Evolutionary conservation across 441 rosid genomes (phyloP).

Genomic region (Euphorbia corollata): DNA sequence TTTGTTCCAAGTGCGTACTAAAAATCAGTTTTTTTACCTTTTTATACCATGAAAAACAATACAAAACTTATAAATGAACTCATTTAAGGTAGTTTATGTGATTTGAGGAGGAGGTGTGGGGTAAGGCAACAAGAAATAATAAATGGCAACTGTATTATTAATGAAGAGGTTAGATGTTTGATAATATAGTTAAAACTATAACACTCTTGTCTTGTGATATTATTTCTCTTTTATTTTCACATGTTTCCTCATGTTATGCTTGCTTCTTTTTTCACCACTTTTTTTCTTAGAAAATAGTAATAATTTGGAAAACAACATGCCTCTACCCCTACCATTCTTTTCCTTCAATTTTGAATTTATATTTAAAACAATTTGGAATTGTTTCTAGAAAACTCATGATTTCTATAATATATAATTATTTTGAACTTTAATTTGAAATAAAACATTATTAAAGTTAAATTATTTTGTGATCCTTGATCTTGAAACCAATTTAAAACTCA

Average conservation of each 20-base stretch:
- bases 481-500: neutral
- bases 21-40: too few relatives aligned
- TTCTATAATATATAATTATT: neutral
- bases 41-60: too few relatives aligned
- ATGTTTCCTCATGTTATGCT: constrained; percentile 21
- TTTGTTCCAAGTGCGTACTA: too few relatives aligned
- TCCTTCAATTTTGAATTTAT: neutral
- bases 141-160: constrained; percentile 22
- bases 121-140: constrained; percentile 9
- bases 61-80: too few relatives aligned
- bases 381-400: neutral
- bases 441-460: neutral
- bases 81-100: too few relatives aligned
- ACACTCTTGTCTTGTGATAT: constrained; percentile 20
- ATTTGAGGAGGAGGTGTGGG: neutral
- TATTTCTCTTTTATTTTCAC: constrained; percentile 27
- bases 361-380: neutral
- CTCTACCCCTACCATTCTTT: neutral
- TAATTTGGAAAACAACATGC: neutral
- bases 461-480: neutral
- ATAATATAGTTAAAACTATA: constrained; percentile 20
- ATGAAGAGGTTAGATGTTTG: neutral
- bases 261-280: neutral
- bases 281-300: neutral
- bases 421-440: neutral